These are phyloP conservation scores for Salix caprea DNA, from an alignment of 345 rosid species.

Conservation along the genomic window DNA sequence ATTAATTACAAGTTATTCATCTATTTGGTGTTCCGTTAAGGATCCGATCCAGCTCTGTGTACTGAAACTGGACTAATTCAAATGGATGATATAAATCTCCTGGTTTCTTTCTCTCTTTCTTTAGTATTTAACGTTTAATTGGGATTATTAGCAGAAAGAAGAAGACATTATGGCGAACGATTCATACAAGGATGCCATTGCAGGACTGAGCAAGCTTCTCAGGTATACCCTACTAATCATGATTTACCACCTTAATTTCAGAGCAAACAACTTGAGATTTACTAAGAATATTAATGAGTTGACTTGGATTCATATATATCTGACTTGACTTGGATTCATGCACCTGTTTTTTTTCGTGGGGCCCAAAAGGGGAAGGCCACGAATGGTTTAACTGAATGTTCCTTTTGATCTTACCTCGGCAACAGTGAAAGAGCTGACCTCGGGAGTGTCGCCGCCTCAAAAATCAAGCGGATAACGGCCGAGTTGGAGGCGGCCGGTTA, in stretches of 20 bases:
- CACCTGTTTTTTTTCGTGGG: neutral
- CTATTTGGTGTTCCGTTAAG: neutral
- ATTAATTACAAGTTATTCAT: neutral
- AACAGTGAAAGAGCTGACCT: constrained; percentile 66
- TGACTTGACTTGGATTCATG: neutral
- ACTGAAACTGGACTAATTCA: neutral
- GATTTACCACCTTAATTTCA: neutral
- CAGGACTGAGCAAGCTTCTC: constrained; percentile 70
- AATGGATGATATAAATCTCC: neutral
- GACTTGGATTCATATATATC: too few relatives aligned
- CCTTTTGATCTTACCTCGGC: neutral
- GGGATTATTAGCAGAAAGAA: constrained; percentile 7
- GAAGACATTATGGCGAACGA: constrained; percentile 49
- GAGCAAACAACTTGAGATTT: neutral
- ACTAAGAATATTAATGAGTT: neutral
- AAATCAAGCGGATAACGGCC: constrained; percentile 68
- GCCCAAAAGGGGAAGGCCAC: neutral
- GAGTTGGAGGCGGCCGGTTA: constrained; percentile 55
- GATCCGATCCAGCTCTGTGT: neutral
- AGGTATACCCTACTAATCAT: constrained; percentile 38
- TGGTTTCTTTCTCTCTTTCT: neutral
- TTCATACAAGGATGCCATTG: constrained; percentile 71
- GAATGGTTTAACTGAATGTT: constrained; percentile 5
- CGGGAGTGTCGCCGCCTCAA: constrained; percentile 68
- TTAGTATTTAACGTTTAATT: neutral